phyloP scores from a whole-genome alignment of 108 stramenopile species.

The Chaetoceros tenuissimus region DNA sequence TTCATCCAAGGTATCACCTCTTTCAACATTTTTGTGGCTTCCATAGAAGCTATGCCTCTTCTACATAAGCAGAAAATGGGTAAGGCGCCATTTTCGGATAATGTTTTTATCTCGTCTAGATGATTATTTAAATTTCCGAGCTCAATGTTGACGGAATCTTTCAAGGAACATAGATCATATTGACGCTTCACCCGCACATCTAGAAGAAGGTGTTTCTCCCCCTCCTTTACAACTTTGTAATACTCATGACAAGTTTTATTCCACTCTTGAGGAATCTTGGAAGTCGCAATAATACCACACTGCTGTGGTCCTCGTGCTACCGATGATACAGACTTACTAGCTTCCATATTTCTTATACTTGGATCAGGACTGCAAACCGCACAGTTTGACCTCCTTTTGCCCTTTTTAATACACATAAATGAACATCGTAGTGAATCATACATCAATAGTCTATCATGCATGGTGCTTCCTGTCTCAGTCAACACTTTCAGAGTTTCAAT shows the following conservation, averaged over 20 bases:
- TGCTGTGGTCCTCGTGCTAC: slow-evolving; percentile 46
- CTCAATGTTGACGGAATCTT: slow-evolving; percentile 64
- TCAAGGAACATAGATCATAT: slow-evolving; percentile 64
- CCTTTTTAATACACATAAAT: slow-evolving; percentile 70
- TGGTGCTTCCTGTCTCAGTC: slow-evolving; percentile 52
- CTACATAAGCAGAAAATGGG: slow-evolving; percentile 77
- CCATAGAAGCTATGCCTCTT: slow-evolving; percentile 57
- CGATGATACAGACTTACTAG: slow-evolving; percentile 38
- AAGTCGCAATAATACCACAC: slow-evolving; percentile 3
- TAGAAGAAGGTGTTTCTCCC: slow-evolving; percentile 50
- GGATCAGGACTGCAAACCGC: slow-evolving; percentile 57
- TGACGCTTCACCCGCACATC: slow-evolving; percentile 71
- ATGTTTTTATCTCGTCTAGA: slow-evolving; percentile 23
- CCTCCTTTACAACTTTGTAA: slow-evolving; percentile 15
- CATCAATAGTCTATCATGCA: slow-evolving; percentile 71
- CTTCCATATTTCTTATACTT: slow-evolving; percentile 55
- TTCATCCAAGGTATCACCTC: slow-evolving; percentile 3
- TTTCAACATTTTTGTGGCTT: slow-evolving; percentile 50
- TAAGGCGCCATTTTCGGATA: slow-evolving; percentile 25
- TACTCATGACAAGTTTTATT: slow-evolving; percentile 48
- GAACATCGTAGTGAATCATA: slow-evolving; percentile 69
- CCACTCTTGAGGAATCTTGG: slow-evolving; percentile 10
- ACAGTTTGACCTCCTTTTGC: slow-evolving; percentile 43
- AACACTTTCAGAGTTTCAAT: slow-evolving; percentile 85
- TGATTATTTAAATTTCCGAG: slow-evolving; percentile 32